Percentiles rank a stretch among this genome's conserved stretches.
These are phyloP conservation scores for Populus davidiana DNA, from an alignment of 345 rosid species.

Conservation along the genomic window DNA sequence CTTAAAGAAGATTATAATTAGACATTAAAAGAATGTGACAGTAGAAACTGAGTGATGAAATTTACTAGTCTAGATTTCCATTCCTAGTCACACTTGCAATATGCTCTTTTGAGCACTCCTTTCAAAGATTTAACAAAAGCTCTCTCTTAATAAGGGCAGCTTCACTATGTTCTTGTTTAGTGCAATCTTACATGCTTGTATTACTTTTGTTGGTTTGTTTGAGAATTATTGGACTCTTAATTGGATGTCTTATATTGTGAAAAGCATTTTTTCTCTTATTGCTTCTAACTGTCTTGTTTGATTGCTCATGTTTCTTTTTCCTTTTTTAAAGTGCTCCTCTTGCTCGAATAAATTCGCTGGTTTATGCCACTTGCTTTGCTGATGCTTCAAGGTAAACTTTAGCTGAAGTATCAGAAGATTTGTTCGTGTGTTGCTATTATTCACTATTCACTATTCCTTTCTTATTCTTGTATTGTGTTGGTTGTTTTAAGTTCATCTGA, in stretches of 20 bases:
- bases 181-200: neutral
- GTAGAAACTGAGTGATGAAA: neutral
- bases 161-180: neutral
- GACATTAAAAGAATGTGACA: neutral
- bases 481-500: conserved; percentile 64
- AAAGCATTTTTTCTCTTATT: neutral
- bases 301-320: conserved; percentile 8
- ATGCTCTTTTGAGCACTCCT: neutral
- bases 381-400: conserved; percentile 70
- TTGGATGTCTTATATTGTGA: neutral
- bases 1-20: neutral
- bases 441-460: neutral
- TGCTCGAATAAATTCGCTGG: conserved; percentile 77
- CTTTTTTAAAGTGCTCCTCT: conserved; percentile 58
- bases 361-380: conserved; percentile 72
- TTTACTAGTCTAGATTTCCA: neutral
- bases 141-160: neutral
- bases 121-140: neutral
- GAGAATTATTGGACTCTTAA: neutral
- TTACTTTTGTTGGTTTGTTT: neutral
- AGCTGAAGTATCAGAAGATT: neutral
- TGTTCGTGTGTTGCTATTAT: neutral
- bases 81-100: neutral
- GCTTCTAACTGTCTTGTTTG: neutral
- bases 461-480: conserved; percentile 10